phyloP scores from a whole-genome alignment of 164 flowering plant species.

The Euptelea pleiosperma region DNA sequence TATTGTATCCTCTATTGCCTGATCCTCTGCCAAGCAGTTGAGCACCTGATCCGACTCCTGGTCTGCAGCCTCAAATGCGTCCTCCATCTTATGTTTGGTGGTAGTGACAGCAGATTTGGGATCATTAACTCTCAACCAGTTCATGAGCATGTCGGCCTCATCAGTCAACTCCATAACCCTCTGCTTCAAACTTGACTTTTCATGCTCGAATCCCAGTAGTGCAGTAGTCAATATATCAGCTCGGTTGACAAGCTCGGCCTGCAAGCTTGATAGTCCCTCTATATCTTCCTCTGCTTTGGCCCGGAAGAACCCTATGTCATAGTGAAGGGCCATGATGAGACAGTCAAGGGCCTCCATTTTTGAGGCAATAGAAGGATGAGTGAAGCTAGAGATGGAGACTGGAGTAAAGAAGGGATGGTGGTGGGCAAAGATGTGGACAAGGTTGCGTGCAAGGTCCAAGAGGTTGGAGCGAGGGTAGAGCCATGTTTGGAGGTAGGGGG shows the following conservation, averaged over 20 bases:
- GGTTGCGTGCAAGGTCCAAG: slow-evolving; percentile 32
- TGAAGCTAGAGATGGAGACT: background rate
- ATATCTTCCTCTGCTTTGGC: slow-evolving; percentile 28
- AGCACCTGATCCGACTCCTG: slow-evolving; percentile 23
- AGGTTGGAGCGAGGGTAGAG: slow-evolving; percentile 32
- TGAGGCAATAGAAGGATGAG: slow-evolving; percentile 32
- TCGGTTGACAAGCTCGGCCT: slow-evolving; percentile 28
- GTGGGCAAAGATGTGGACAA: slow-evolving; percentile 31
- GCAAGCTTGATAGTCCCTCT: slow-evolving; percentile 26
- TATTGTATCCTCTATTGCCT: slow-evolving; percentile 51
- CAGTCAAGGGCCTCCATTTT: slow-evolving; percentile 47
- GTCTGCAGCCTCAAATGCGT: slow-evolving; percentile 38
- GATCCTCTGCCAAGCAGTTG: slow-evolving; percentile 33
- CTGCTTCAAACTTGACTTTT: slow-evolving; percentile 29
- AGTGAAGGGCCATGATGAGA: slow-evolving; percentile 30
- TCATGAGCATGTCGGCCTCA: slow-evolving; percentile 30
- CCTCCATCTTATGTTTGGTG: slow-evolving; percentile 15
- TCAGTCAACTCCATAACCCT: slow-evolving; percentile 18
- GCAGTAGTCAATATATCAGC: slow-evolving; percentile 12
- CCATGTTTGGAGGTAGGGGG: slow-evolving; percentile 46
- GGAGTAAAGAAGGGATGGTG: slow-evolving; percentile 34
- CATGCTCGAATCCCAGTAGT: slow-evolving; percentile 29
- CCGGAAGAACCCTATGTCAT: slow-evolving; percentile 29
- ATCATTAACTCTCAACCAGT: slow-evolving; percentile 41
- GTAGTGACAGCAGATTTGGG: background rate